Percentiles rank a stretch among this genome's conserved stretches.
phyloP scores from a whole-genome alignment of 1,284 basidiomycete genomes.

The Cutaneotrichosporon mucoides region DNA sequence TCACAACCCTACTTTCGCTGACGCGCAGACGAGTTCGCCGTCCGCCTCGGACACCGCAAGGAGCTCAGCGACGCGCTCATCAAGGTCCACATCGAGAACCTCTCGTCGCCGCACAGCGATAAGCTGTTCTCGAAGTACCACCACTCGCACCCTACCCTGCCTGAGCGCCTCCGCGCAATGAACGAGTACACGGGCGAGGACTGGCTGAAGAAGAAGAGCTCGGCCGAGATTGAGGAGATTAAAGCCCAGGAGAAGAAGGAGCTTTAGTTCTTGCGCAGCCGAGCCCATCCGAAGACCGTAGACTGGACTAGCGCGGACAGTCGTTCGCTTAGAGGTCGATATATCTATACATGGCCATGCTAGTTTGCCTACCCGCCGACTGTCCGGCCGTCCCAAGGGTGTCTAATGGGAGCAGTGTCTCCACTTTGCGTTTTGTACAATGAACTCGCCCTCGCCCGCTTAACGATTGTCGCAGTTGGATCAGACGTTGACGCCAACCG shows the following conservation, averaged over 20 bases:
- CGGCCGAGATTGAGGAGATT: slow-evolving; percentile 1
- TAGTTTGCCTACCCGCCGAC: not conserved
- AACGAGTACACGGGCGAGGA: slow-evolving; percentile 52
- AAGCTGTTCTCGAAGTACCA: slow-evolving; percentile 91
- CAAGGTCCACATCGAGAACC: slow-evolving; percentile 80
- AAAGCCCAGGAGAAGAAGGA: slow-evolving; percentile 13
- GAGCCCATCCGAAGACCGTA: not conserved
- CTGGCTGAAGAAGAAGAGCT: slow-evolving; percentile 13
- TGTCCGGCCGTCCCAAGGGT: too few species aligned
- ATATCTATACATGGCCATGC: not conserved
- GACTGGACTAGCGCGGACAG: not conserved
- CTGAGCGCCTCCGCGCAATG: slow-evolving; percentile 75
- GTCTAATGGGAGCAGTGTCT: not conserved
- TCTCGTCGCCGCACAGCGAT: slow-evolving; percentile 86
- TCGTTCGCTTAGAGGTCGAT: not conserved
- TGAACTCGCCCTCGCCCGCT: too few species aligned
- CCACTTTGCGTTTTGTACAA: too few species aligned
- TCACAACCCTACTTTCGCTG: slow-evolving; percentile 53
- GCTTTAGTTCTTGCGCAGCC: not conserved
- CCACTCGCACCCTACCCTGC: slow-evolving; percentile 85
- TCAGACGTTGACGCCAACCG: slow-evolving; percentile 76
- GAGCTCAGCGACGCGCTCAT: slow-evolving; percentile 74
- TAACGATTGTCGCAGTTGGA: too few species aligned
- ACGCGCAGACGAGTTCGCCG: slow-evolving; percentile 46
- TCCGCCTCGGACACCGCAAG: slow-evolving; percentile 49